phyloP scores from a whole-genome alignment of 2,329 filamentous ascomycete genomes.

The Pseudogymnoascus sp. region DNA sequence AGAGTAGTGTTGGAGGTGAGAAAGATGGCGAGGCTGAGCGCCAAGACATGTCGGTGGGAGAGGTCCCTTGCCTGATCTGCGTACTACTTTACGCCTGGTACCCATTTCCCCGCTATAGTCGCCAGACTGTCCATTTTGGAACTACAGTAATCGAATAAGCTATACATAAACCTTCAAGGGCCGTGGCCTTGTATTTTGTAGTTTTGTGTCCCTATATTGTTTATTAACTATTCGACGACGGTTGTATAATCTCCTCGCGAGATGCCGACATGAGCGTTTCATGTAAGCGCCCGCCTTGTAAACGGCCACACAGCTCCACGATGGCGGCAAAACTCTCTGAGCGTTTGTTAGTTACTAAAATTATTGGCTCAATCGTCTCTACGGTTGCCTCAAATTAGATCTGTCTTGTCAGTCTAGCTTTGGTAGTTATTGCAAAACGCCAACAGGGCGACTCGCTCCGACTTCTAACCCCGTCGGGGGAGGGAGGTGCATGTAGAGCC shows the following conservation, averaged over 20 bases:
- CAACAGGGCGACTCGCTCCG: neutral
- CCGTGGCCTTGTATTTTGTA: neutral
- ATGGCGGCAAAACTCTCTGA: neutral
- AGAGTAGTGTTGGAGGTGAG: neutral
- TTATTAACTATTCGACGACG: neutral
- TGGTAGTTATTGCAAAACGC: neutral
- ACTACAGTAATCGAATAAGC: neutral
- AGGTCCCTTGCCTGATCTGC: neutral
- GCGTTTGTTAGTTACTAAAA: neutral
- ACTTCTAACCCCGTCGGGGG: too few relatives aligned
- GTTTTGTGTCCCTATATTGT: neutral
- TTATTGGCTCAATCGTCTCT: neutral
- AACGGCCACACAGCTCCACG: neutral
- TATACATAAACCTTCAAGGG: neutral
- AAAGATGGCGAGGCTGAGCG: neutral
- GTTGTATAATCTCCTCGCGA: too few relatives aligned
- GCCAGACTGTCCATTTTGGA: neutral
- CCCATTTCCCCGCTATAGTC: neutral
- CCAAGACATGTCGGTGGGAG: neutral
- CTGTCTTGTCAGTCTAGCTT: neutral
- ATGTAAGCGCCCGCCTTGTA: neutral
- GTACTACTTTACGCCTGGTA: neutral
- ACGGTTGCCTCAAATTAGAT: neutral
- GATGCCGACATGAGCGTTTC: neutral
- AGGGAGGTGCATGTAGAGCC: too few relatives aligned